Evolutionary conservation across 148 eudicot species (phyloP).

Genomic region (Salicornia ramosissima): DNA sequence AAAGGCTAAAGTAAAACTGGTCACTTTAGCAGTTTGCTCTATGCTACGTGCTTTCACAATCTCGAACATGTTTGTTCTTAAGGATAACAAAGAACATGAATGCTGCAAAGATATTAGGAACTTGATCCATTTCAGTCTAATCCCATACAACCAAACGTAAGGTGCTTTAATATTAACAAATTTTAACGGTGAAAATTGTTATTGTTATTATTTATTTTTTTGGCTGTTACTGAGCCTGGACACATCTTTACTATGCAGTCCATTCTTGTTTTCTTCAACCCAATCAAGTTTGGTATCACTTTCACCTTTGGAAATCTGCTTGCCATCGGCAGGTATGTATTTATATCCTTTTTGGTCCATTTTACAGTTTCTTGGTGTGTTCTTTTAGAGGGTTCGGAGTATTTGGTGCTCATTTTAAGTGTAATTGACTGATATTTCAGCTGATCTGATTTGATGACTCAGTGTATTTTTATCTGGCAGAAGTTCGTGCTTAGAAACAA

Average conservation of each 20-base stretch:
- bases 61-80: background rate
- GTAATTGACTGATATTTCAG: background rate
- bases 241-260: constrained; percentile 23
- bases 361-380: constrained; percentile 2
- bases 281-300: constrained; percentile 87
- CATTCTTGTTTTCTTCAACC: constrained; percentile 88
- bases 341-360: constrained; percentile 7
- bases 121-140: background rate
- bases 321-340: constrained; percentile 82
- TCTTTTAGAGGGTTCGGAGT: background rate
- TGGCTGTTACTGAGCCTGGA: constrained; percentile 23
- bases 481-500: background rate
- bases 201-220: too few relatives aligned
- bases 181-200: background rate
- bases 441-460: background rate
- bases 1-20: background rate
- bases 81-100: too few relatives aligned
- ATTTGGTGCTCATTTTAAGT: background rate
- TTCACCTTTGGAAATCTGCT: constrained; percentile 95
- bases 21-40: background rate
- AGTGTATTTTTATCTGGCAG: background rate
- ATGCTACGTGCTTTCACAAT: background rate
- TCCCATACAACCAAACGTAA: background rate
- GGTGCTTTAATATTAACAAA: background rate
- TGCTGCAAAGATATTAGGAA: background rate